Percentiles rank a stretch among this genome's conserved stretches.
Evolutionary conservation across 257 asterid genomes (phyloP).

Genomic region (Nicotiana paniculata): DNA sequence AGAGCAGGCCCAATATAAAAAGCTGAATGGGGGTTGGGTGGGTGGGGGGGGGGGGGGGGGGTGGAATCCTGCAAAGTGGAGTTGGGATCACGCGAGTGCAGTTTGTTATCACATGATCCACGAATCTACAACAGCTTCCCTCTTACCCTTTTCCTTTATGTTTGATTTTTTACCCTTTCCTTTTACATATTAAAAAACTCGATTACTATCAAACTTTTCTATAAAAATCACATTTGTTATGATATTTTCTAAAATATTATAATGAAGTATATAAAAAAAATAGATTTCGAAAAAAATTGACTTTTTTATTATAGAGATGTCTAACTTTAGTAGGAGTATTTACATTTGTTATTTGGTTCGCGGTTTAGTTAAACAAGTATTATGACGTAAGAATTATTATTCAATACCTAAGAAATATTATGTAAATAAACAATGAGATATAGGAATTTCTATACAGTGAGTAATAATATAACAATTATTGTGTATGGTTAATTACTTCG

Average conservation of each 20-base stretch:
- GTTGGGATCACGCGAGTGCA: not conserved
- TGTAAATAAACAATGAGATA: not conserved
- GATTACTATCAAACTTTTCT: too few relatives aligned
- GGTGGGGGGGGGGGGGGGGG: not conserved
- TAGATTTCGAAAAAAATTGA: accelerated
- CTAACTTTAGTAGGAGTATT: too few relatives aligned
- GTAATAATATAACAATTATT: too few relatives aligned
- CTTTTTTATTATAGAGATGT: too few relatives aligned
- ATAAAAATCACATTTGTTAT: too few relatives aligned
- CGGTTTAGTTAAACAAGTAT: too few relatives aligned
- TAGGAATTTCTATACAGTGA: not conserved
- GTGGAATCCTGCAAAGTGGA: not conserved
- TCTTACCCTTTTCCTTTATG: not conserved
- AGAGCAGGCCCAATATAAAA: not conserved
- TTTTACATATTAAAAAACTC: not conserved
- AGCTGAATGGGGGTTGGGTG: not conserved
- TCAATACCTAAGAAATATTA: too few relatives aligned
- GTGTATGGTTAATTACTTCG: too few relatives aligned
- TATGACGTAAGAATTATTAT: too few relatives aligned
- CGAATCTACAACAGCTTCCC: constrained; percentile 1
- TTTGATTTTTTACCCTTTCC: not conserved
- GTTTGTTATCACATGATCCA: constrained; percentile 1
- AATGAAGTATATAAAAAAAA: accelerated
- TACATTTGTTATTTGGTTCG: too few relatives aligned
- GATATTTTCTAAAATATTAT: too few relatives aligned